Evolutionary conservation across 1,139 yeast genomes (phyloP).

Genomic region (Yamadazyma spencermartinsiae): DNA sequence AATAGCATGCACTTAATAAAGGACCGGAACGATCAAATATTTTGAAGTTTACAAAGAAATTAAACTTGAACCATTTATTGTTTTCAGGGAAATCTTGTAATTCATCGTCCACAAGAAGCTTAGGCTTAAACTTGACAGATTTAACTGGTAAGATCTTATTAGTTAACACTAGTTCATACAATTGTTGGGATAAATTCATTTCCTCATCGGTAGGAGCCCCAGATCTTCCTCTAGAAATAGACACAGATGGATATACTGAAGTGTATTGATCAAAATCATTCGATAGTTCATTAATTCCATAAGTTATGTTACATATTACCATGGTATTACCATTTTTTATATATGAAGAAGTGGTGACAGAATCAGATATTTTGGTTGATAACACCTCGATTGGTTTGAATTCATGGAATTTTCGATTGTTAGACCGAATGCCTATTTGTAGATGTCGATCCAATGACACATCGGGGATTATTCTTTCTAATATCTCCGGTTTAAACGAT

Average conservation of each 20-base stretch:
- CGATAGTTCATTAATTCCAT: conserved; percentile 62
- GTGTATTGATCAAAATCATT: conserved; percentile 39
- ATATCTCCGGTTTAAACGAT: conserved; percentile 75
- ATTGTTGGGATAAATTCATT: conserved; percentile 71
- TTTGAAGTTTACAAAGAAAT: conserved; percentile 67
- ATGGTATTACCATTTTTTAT: conserved; percentile 74
- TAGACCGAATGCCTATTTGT: conserved; percentile 69
- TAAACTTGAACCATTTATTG: conserved; percentile 56
- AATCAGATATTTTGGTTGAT: conserved; percentile 21
- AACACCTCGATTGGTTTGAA: conserved; percentile 57
- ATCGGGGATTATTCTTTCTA: conserved; percentile 86
- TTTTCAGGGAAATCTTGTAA: conserved; percentile 16
- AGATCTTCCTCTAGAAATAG: conserved; percentile 68
- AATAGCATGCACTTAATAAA: conserved; percentile 74
- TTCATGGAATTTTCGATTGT: conserved; percentile 69
- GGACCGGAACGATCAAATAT: conserved; percentile 85
- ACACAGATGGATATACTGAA: conserved; percentile 75
- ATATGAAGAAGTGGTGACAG: conserved; percentile 70
- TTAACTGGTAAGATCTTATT: conserved; percentile 51
- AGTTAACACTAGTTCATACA: conserved; percentile 60
- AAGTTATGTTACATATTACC: conserved; percentile 72
- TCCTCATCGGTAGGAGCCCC: conserved; percentile 93
- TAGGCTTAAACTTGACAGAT: conserved; percentile 31
- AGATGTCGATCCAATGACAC: conserved; percentile 78
- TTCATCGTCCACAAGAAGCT: conserved; percentile 43